phyloP scores from a whole-genome alignment of 129 eudicot species.

The Ambrosia trifida region DNA sequence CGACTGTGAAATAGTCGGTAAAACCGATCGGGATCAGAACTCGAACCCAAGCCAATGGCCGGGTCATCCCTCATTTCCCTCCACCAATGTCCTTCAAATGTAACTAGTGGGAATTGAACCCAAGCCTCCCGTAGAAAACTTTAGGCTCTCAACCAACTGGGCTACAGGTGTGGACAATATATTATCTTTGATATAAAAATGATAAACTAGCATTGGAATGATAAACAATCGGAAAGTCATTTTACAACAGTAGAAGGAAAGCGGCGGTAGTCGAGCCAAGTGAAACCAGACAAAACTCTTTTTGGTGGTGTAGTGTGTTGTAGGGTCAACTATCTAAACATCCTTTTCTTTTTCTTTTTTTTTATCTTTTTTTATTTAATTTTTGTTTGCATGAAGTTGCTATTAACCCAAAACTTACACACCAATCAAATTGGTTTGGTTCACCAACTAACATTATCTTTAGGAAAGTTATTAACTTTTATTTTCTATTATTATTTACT shows the following conservation, averaged over 20 bases:
- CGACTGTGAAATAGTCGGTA: too few species aligned
- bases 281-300: slow-evolving; percentile 19
- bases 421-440: slow-evolving; percentile 32
- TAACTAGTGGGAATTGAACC: too few species aligned
- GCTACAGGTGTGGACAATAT: too few species aligned
- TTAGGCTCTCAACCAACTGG: too few species aligned
- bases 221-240: not conserved
- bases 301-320: slow-evolving; percentile 16
- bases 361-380: not conserved
- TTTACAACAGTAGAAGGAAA: not conserved
- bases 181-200: too few species aligned
- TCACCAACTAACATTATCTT: slow-evolving; percentile 25
- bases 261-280: not conserved
- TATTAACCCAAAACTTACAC: slow-evolving; percentile 21
- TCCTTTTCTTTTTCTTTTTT: not conserved
- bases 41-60: too few species aligned
- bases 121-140: too few species aligned
- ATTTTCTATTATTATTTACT: not conserved
- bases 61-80: too few species aligned
- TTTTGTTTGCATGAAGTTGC: not conserved
- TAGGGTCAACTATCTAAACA: slow-evolving; percentile 3
- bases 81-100: too few species aligned
- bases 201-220: not conserved
- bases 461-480: not conserved
- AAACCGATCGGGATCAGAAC: too few species aligned